Base-by-base conservation (phyloP, 306 rosid genomes). In the Lithocarpus polystachyus region DNA sequence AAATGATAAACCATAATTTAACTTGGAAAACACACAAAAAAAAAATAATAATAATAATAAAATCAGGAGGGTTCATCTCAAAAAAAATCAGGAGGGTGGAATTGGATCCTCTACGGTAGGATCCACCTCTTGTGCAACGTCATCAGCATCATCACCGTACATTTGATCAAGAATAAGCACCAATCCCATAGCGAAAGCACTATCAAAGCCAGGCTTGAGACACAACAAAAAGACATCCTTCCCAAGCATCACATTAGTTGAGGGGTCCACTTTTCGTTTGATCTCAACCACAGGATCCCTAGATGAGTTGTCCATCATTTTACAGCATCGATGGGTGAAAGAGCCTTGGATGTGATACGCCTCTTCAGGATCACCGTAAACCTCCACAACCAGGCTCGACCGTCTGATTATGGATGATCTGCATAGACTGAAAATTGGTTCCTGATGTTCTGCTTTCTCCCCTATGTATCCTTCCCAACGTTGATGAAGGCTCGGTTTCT, bases 401-500 rank as follows among this genome's bases (percentile, higher is more conserved):
- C 84, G 77, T 80, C 84, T 70, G 54, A 80, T 80, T 12, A 80
- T 72, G 4, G 77, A 84, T 11, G 79, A 80, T 65, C 75, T 80
- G 29, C 52, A 54, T 40, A 73, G 22, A 48, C 57, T 40, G 14
- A 79, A 79, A 37, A 75, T n/a, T 6, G 87, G 80, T 45, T 18
- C 54, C 1, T 64, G 72, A 19, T 55, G 60, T n/a, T 56, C 81
- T 40, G 56, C 68, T 55, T 72, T 80, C 75, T 80, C 79, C 15
- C 82, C 82, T 0, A 51, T 10, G 31, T 62, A 84, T 40, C 76
- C 84, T 65, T 84, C 87, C 87, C 84, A 80, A 5, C 81, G 78
- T 51, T 75, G 81, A 72, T 64, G 81, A 70, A 83, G 79, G 55
- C 81, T 79, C 19, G 87, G 84, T 48, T 54, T 83, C 87, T 83